These are phyloP conservation scores for Hanseniaspora opuntiae DNA, from an alignment of 805 yeast genomes.

Conservation along the genomic window DNA sequence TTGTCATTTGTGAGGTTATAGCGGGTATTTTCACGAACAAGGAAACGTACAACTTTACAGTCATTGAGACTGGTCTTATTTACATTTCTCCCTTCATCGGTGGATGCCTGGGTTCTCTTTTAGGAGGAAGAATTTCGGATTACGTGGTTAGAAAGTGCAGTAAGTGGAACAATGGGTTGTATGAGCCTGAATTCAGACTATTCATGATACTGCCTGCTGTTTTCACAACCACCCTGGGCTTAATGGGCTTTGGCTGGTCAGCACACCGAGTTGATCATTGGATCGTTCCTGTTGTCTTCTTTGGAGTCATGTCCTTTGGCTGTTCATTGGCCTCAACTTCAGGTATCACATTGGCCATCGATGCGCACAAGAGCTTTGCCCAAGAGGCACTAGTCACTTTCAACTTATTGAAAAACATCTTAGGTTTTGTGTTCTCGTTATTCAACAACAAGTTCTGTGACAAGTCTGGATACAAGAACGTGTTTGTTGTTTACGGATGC, in stretches of 20 bases:
- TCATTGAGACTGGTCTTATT: constrained; percentile 38
- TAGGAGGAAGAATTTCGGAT: constrained; percentile 41
- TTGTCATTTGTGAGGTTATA: constrained; percentile 45
- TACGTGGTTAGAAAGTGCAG: constrained; percentile 33
- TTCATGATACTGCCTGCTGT: constrained; percentile 32
- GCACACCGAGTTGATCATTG: constrained; percentile 33
- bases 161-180: constrained; percentile 36
- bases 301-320: constrained; percentile 46
- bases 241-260: constrained; percentile 51
- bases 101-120: constrained; percentile 42
- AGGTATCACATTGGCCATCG: constrained; percentile 47
- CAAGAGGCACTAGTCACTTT: constrained; percentile 46
- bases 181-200: constrained; percentile 43
- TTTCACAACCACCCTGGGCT: constrained; percentile 33
- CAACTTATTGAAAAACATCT: constrained; percentile 39
- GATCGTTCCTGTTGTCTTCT: constrained; percentile 46
- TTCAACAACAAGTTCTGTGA: constrained; percentile 38
- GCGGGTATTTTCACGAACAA: constrained; percentile 33
- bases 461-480: constrained; percentile 31
- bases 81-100: constrained; percentile 46
- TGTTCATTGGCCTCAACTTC: constrained; percentile 49
- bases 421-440: constrained; percentile 44
- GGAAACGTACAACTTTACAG: constrained; percentile 31
- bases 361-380: constrained; percentile 43
- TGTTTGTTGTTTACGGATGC: constrained; percentile 40